These are phyloP conservation scores for Globisporangium barbulae DNA, from an alignment of 352 stramenopile species.

Conservation along the genomic window DNA sequence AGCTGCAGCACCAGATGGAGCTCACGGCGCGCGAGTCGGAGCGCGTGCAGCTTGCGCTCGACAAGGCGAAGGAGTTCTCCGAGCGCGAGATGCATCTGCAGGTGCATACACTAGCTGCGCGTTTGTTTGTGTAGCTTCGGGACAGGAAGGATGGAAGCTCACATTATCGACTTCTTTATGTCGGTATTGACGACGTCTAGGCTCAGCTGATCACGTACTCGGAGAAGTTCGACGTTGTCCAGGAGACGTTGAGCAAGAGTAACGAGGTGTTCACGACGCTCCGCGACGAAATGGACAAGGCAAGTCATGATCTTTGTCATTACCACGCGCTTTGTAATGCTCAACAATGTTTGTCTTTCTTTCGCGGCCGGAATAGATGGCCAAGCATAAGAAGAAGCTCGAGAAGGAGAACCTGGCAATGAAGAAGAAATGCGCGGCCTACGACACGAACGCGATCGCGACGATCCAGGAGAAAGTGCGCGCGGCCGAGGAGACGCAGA, in stretches of 20 bases:
- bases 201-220: constrained; percentile 77
- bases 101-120: constrained; percentile 17
- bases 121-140: not conserved
- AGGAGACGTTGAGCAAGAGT: constrained; percentile 84
- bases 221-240: constrained; percentile 82
- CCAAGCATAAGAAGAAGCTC: constrained; percentile 82
- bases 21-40: constrained; percentile 67
- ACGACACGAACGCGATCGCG: constrained; percentile 73
- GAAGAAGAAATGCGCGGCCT: constrained; percentile 79
- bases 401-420: constrained; percentile 83
- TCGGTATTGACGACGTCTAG: constrained; percentile 13
- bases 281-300: constrained; percentile 85
- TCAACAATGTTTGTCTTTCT: not conserved
- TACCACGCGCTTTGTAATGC: not conserved
- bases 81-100: constrained; percentile 74
- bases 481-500: constrained; percentile 55
- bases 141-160: not conserved
- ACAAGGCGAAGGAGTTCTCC: constrained; percentile 81
- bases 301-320: constrained; percentile 1
- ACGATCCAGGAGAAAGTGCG: constrained; percentile 74
- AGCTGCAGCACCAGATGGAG: constrained; percentile 76
- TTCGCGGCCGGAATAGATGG: constrained; percentile 39
- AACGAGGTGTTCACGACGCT: constrained; percentile 86
- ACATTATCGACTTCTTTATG: not conserved
- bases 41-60: constrained; percentile 69